Percentiles rank a stretch among this genome's conserved stretches.
These are phyloP conservation scores for Mycocentrospora acerina DNA, from an alignment of 2,329 filamentous ascomycete species.

Conservation along the genomic window DNA sequence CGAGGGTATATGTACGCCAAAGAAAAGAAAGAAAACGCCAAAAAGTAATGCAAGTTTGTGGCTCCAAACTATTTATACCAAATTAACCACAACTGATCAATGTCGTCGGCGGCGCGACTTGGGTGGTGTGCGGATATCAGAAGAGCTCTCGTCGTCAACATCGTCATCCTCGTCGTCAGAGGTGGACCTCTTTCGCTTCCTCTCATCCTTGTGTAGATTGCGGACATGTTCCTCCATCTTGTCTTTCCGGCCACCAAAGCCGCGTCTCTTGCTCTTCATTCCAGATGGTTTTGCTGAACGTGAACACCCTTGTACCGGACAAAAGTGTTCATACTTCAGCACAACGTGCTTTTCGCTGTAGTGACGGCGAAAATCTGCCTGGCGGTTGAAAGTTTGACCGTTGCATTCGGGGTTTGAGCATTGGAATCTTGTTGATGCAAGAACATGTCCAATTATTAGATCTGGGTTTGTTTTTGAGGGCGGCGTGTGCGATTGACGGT, in stretches of 20 bases:
- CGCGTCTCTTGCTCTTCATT: constrained; percentile 22
- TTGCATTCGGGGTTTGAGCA: constrained; percentile 22
- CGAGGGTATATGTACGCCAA: too few species aligned
- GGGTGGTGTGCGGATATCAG: too few species aligned
- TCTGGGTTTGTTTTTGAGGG: constrained; percentile 2
- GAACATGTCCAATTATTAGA: constrained; percentile 26
- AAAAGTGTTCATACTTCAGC: constrained; percentile 23
- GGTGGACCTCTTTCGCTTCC: constrained; percentile 4
- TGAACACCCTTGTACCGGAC: constrained; percentile 18
- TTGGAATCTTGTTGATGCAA: constrained; percentile 24
- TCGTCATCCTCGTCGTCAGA: constrained; percentile 1
- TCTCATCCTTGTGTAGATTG: constrained; percentile 22
- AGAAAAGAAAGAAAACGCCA: too few species aligned
- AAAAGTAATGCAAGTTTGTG: too few species aligned
- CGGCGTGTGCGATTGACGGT: not conserved
- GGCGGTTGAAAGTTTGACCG: constrained; percentile 26
- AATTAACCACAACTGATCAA: too few species aligned
- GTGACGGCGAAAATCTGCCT: constrained; percentile 36
- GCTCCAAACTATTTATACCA: too few species aligned
- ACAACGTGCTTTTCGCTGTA: constrained; percentile 20
- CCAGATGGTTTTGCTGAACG: constrained; percentile 16
- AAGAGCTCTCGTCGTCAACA: not conserved
- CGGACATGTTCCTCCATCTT: constrained; percentile 33
- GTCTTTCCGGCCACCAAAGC: constrained; percentile 32
- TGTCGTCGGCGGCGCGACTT: too few species aligned